Percentiles rank a stretch among this genome's conserved stretches.
Evolutionary conservation across 2,329 filamentous ascomycete genomes (phyloP).

Genomic region (Trichoderma afroharzianum): DNA sequence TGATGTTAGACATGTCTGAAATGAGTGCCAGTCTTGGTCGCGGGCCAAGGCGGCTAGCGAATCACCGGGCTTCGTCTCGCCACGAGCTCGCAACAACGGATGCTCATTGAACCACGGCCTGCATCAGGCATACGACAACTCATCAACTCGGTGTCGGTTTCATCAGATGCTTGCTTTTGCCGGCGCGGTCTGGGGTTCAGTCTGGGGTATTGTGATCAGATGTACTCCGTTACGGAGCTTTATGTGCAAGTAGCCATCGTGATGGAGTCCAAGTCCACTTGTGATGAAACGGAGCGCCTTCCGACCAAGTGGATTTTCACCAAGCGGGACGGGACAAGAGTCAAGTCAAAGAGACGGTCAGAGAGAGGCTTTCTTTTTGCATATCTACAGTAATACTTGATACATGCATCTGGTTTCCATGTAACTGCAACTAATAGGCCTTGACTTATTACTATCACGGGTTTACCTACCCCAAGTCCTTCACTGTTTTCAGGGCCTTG

Average conservation of each 20-base stretch:
- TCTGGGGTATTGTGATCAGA: slow-evolving; percentile 6
- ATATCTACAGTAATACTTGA: neutral
- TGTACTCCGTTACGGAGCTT: neutral
- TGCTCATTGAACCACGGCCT: neutral
- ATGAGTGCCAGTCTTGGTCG: neutral
- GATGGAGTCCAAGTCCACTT: neutral
- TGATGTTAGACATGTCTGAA: slow-evolving; percentile 8
- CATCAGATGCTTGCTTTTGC: neutral
- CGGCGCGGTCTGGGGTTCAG: slow-evolving; percentile 7
- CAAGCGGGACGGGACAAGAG: neutral
- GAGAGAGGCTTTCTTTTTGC: neutral
- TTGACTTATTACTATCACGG: neutral
- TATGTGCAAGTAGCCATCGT: neutral
- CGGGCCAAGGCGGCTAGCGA: neutral
- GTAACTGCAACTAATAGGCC: neutral
- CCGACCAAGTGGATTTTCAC: neutral
- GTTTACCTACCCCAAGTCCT: neutral
- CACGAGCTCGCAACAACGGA: slow-evolving; percentile 3
- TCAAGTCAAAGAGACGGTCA: neutral
- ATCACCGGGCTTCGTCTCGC: slow-evolving; percentile 1
- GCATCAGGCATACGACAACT: neutral
- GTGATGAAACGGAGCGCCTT: neutral
- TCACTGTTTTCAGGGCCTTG: neutral
- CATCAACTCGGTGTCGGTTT: neutral
- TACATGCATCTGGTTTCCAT: neutral